phyloP scores from a whole-genome alignment of 2,329 filamentous ascomycete genomes.

The Cercospora nicotianae region DNA sequence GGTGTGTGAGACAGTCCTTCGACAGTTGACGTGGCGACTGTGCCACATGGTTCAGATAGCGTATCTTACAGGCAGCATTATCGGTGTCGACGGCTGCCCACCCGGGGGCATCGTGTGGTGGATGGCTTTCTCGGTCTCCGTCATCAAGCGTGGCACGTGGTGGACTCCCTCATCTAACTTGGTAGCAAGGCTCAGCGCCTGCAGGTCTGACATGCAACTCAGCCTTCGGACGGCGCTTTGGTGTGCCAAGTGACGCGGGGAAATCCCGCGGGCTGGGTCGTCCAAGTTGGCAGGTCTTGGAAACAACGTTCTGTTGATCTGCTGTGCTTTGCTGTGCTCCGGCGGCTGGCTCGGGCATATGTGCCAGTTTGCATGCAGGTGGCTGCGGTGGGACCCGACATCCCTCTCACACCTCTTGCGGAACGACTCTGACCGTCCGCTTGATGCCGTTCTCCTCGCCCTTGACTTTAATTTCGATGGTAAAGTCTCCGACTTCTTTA shows the following conservation, averaged over 20 bases:
- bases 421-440: constrained; percentile 45
- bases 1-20: constrained; percentile 6
- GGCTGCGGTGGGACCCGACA: neutral
- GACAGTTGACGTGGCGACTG: constrained; percentile 3
- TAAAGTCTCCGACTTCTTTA: constrained; percentile 55
- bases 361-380: neutral
- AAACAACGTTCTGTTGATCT: neutral
- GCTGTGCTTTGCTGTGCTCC: neutral
- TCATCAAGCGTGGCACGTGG: constrained; percentile 12
- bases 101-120: neutral
- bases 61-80: neutral
- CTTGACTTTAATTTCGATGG: constrained; percentile 53
- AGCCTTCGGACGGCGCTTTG: constrained; percentile 6
- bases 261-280: constrained; percentile 9
- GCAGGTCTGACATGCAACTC: constrained; percentile 7
- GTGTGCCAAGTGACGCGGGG: constrained; percentile 5
- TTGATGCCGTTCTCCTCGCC: constrained; percentile 47
- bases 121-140: constrained; percentile 1
- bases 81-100: neutral
- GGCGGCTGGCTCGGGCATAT: neutral
- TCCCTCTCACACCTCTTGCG: constrained; percentile 34
- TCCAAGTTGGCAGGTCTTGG: neutral
- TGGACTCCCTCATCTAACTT: constrained; percentile 4
- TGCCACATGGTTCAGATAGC: neutral
- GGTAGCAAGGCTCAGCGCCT: neutral